Percentiles rank a stretch among this genome's conserved stretches.
phyloP scores from a whole-genome alignment of 148 eudicot species.

The Mesembryanthemum crystallinum region DNA sequence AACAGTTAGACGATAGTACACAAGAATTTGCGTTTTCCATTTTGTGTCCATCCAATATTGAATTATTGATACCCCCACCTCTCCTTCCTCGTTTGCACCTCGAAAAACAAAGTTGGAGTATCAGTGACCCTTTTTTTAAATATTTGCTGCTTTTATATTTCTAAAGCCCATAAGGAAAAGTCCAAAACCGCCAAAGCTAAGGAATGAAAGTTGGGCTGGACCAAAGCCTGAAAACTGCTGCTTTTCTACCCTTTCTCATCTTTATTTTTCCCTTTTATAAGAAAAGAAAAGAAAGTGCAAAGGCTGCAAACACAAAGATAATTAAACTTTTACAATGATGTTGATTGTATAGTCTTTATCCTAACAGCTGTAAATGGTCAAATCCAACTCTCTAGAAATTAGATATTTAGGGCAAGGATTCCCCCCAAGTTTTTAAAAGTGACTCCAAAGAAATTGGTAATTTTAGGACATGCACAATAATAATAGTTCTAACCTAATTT shows the following conservation, averaged over 20 bases:
- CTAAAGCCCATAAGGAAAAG: conserved; percentile 2
- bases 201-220: conserved; percentile 22
- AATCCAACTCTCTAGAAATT: not conserved
- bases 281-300: not conserved
- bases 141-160: not conserved
- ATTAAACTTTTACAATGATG: not conserved
- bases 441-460: too few species aligned
- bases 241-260: not conserved
- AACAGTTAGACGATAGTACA: too few species aligned
- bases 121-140: too few species aligned
- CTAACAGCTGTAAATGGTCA: conserved; percentile 18
- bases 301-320: not conserved
- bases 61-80: too few species aligned
- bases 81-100: too few species aligned
- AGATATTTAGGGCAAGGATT: not conserved
- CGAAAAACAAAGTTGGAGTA: too few species aligned
- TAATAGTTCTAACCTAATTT: too few species aligned
- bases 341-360: conserved; percentile 13
- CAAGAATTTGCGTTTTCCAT: too few species aligned
- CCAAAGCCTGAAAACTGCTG: conserved; percentile 1
- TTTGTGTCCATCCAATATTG: too few species aligned
- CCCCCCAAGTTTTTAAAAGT: not conserved
- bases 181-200: conserved; percentile 10
- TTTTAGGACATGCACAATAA: too few species aligned
- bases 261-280: not conserved